Base-by-base conservation (phyloP, 2,329 filamentous ascomycete genomes). In the Talaromyces sp. region DNA sequence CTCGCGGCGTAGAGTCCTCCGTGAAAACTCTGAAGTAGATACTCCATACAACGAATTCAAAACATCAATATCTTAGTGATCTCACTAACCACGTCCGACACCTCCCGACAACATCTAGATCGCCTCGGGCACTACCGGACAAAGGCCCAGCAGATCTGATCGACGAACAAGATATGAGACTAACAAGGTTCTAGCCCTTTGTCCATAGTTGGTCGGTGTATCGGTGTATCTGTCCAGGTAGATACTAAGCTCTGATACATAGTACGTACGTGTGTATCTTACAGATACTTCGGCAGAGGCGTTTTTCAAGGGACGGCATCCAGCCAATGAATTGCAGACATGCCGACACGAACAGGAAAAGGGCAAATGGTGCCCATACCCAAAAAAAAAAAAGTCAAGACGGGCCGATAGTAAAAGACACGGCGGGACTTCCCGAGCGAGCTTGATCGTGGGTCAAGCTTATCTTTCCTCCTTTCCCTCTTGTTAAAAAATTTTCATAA, bases 351-450 rank as follows among this genome's bases (percentile, higher is more conserved):
- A 33, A 60, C 57, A 60, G 37, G 31, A 35, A 35, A 54, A 54
- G 35, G 50, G 50, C 33, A 56, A 37, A 39, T 39, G 50, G 50
- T 54, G 33, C 13, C 16, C n/a, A 19, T 11, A 10, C 6, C 16
- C n/a, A n/a, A n/a, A 19, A 35, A 54, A 22, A 37, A 22, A 56
- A 37, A 16, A 31, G n/a, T 56, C 7, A 35, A 56, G 33, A 49
- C 58, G 58, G 31, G 33, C 47, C 47, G 60, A 62, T 54, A 62
- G 60, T 43, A 54, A 62, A 62, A 62, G 37, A 52, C 47, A 62
- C 60, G 60, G 60, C 60, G 60, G 60, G 35, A 52, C 60, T 54
- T 62, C 47, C 60, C 60, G 60, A 62, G 60, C 8, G 19, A 33
- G 50, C 50, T 35, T n/a, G 31, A 19, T 31, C 50, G 50, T 54